These are phyloP conservation scores for Solanum aculeatissimum DNA, from an alignment of 305 asterid species.

Conservation along the genomic window DNA sequence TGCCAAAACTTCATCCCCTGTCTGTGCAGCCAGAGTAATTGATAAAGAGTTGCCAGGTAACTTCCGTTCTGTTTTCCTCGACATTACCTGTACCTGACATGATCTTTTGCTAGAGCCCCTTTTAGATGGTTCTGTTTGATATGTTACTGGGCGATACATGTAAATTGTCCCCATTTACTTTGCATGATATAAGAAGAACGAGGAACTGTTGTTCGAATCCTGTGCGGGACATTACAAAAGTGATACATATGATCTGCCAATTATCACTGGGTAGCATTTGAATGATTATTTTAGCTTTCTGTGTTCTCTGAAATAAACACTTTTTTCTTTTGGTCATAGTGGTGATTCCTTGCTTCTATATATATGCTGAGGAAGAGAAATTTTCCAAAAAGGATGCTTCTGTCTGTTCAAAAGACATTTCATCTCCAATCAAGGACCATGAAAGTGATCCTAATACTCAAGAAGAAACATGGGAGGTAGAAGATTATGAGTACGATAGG, in stretches of 20 bases:
- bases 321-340: constrained; percentile 32
- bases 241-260: background rate
- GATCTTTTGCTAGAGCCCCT: background rate
- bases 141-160: background rate
- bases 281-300: background rate
- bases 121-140: background rate
- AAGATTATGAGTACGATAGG: constrained; percentile 74
- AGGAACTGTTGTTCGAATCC: background rate
- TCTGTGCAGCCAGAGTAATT: constrained; percentile 19
- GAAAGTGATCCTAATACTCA: constrained; percentile 23
- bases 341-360: constrained; percentile 84
- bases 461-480: constrained; percentile 60
- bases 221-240: background rate
- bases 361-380: constrained; percentile 53
- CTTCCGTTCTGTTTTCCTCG: background rate
- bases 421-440: constrained; percentile 18
- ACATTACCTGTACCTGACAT: background rate
- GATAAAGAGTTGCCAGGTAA: constrained; percentile 52
- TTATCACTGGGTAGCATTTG: background rate
- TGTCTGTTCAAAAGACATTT: constrained; percentile 15
- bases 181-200: background rate
- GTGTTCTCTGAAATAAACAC: background rate
- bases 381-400: constrained; percentile 19
- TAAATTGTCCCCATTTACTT: background rate
- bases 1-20: constrained; percentile 13